Conservation (phyloP, 345 rosid species). For the Firmiana major region DNA sequence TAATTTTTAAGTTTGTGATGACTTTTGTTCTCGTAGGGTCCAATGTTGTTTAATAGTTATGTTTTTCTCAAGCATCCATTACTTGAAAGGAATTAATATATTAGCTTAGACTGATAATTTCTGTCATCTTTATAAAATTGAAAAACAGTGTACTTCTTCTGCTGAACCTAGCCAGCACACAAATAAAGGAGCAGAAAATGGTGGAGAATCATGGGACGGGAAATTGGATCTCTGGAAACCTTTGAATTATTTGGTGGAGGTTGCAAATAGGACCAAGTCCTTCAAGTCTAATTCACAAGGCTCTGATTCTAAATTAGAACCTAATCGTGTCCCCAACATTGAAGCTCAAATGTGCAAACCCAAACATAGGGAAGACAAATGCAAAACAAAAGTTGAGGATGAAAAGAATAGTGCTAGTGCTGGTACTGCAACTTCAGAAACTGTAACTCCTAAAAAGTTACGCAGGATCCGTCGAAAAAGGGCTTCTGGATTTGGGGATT, state of each 20-base stretch:
- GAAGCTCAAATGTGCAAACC: slow-evolving; percentile 38
- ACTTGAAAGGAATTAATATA: background rate
- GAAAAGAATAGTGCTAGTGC: slow-evolving; percentile 39
- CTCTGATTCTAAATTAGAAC: slow-evolving; percentile 39
- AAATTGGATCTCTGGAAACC: slow-evolving; percentile 88
- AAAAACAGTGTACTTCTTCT: slow-evolving; percentile 50
- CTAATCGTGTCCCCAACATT: slow-evolving; percentile 30
- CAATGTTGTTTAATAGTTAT: background rate
- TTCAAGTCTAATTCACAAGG: slow-evolving; percentile 59
- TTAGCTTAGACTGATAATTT: slow-evolving; percentile 2
- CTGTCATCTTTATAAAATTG: slow-evolving; percentile 6
- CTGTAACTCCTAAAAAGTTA: slow-evolving; percentile 54
- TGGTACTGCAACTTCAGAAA: slow-evolving; percentile 50
- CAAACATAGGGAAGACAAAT: slow-evolving; percentile 54
- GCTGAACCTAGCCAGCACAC: slow-evolving; percentile 46
- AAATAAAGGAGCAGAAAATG: slow-evolving; percentile 37
- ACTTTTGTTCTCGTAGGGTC: background rate
- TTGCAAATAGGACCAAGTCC: slow-evolving; percentile 79
- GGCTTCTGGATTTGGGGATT: slow-evolving; percentile 43
- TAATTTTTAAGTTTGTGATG: slow-evolving; percentile 7
- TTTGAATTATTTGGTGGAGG: slow-evolving; percentile 89
- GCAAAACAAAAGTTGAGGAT: slow-evolving; percentile 43
- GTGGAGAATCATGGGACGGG: slow-evolving; percentile 51
- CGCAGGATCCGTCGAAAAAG: slow-evolving; percentile 57
- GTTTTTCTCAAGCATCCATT: background rate